These are phyloP conservation scores for Coprinopsis cinerea DNA, from an alignment of 768 basidiomycete species.

Conservation along the genomic window DNA sequence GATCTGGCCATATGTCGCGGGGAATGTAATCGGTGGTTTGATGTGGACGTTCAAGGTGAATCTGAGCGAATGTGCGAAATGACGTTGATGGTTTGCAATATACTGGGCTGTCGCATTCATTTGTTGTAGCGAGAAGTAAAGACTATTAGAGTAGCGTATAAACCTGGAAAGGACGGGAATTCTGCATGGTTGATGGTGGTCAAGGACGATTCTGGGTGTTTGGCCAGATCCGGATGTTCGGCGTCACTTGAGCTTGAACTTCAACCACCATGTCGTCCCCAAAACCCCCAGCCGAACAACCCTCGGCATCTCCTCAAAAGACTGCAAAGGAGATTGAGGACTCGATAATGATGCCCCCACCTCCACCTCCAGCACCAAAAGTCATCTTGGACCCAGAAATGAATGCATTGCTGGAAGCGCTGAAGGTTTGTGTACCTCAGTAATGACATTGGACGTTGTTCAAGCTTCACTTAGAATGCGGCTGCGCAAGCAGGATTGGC, in stretches of 20 bases:
- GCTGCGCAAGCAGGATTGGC: constrained; percentile 67
- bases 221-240: too few relatives aligned
- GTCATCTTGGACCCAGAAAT: constrained; percentile 60
- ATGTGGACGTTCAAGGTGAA: too few relatives aligned
- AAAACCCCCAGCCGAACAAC: constrained; percentile 1
- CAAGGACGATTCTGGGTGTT: constrained; percentile 1
- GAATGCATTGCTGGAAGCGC: constrained; percentile 45
- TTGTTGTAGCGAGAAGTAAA: not conserved
- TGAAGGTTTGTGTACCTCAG: constrained; percentile 39
- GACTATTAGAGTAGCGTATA: constrained; percentile 4
- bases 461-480: constrained; percentile 38
- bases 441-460: not conserved
- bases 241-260: not conserved
- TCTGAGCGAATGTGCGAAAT: too few relatives aligned
- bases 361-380: constrained; percentile 42
- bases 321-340: constrained; percentile 23
- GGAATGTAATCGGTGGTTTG: not conserved
- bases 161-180: not conserved
- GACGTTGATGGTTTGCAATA: too few relatives aligned
- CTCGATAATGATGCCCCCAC: constrained; percentile 39
- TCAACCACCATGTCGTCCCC: constrained; percentile 3
- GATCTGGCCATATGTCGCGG: not conserved
- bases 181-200: not conserved
- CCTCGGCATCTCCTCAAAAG: not conserved
- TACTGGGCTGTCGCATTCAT: not conserved